These are phyloP conservation scores for Stylosanthes scabra DNA, from an alignment of 331 rosid genomes.

Conservation along the genomic window DNA sequence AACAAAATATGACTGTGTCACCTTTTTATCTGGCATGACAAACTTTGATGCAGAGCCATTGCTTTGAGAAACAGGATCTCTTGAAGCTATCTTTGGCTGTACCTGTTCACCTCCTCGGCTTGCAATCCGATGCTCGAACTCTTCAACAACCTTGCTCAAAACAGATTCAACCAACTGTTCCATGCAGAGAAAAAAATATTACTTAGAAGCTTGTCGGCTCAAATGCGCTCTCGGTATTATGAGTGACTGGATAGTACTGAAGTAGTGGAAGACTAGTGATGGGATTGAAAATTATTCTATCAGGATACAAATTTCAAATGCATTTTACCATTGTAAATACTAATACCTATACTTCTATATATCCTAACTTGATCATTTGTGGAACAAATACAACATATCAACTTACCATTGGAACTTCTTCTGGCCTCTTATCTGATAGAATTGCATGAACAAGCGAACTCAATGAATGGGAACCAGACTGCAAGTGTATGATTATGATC, in stretches of 20 bases:
- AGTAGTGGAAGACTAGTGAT: conserved; percentile 30
- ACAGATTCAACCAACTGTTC: conserved; percentile 92
- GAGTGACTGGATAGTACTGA: conserved; percentile 27
- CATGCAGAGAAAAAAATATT: conserved; percentile 45
- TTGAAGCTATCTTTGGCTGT: conserved; percentile 56
- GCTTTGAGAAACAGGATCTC: conserved; percentile 53
- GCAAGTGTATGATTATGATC: conserved; percentile 42
- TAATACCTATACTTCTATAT: neutral
- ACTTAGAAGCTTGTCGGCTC: conserved; percentile 14
- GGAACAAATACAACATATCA: conserved; percentile 17
- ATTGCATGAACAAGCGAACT: conserved; percentile 74
- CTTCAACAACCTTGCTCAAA: conserved; percentile 82
- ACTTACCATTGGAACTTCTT: conserved; percentile 88
- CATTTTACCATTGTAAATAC: conserved; percentile 5
- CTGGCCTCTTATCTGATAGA: conserved; percentile 84
- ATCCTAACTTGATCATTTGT: conserved; percentile 4
- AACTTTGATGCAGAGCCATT: conserved; percentile 56
- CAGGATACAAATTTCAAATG: conserved; percentile 20
- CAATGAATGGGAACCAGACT: conserved; percentile 73
- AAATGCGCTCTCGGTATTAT: conserved; percentile 29
- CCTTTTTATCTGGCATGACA: conserved; percentile 59
- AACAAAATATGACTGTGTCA: conserved; percentile 26
- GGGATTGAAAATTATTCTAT: conserved; percentile 31
- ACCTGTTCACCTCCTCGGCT: conserved; percentile 74
- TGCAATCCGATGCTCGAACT: conserved; percentile 79